Percentiles rank a stretch among this genome's conserved stretches.
Conservation (phyloP, 768 basidiomycete genomes). For the Calocybe gangraenosa region DNA sequence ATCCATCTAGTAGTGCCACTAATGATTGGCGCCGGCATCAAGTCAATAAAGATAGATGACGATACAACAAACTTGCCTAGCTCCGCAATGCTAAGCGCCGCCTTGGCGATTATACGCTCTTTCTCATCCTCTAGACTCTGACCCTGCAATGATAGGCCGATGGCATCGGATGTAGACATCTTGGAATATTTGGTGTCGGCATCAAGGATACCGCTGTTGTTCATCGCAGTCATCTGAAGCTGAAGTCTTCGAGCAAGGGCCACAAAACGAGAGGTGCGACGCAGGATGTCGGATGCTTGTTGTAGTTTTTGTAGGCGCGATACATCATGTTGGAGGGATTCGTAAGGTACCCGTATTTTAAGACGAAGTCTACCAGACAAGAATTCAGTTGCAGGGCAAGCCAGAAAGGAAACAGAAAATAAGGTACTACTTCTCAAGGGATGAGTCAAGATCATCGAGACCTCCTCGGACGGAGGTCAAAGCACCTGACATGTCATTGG, state of each 20-base stretch:
- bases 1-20: constrained; percentile 52
- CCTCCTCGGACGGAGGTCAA: constrained; percentile 64
- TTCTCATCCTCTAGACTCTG: constrained; percentile 67
- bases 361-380: constrained; percentile 56
- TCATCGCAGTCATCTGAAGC: constrained; percentile 76
- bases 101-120: constrained; percentile 87
- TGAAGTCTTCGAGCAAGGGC: constrained; percentile 80
- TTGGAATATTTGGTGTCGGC: constrained; percentile 10
- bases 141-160: constrained; percentile 19
- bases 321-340: constrained; percentile 68
- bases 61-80: constrained; percentile 47
- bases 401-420: constrained; percentile 13
- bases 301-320: constrained; percentile 73
- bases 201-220: constrained; percentile 22
- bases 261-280: constrained; percentile 82
- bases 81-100: constrained; percentile 92
- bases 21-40: constrained; percentile 5
- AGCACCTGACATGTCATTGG: constrained; percentile 67
- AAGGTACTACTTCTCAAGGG: constrained; percentile 66
- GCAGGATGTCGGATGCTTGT: constrained; percentile 78
- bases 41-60: neutral
- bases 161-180: constrained; percentile 9
- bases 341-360: constrained; percentile 86
- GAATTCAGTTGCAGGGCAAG: constrained; percentile 13
- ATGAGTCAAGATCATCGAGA: constrained; percentile 67